Percentiles rank a stretch among this genome's conserved stretches.
phyloP scores from a whole-genome alignment of 208 protist species.

The Porcisia deanei region DNA sequence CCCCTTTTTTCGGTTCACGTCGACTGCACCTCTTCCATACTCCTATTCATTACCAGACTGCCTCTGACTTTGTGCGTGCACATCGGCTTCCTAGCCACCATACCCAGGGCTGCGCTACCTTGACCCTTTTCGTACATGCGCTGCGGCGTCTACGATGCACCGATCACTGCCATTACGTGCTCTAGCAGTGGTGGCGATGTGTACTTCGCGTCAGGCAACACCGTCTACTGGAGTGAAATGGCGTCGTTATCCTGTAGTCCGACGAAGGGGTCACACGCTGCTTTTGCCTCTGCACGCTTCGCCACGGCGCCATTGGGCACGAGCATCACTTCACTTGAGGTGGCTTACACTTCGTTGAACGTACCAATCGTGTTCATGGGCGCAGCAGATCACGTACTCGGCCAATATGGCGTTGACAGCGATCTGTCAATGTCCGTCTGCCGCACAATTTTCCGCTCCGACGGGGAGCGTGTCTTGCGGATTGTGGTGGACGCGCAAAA shows the following conservation, averaged over 20 bases:
- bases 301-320: slow-evolving; percentile 13
- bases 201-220: slow-evolving; percentile 47
- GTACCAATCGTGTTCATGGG: slow-evolving; percentile 15
- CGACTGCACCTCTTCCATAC: neutral
- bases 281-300: neutral
- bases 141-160: slow-evolving; percentile 21
- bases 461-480: slow-evolving; percentile 23
- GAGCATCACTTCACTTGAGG: slow-evolving; percentile 9
- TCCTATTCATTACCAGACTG: neutral
- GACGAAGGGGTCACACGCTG: neutral
- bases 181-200: slow-evolving; percentile 3
- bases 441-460: slow-evolving; percentile 6
- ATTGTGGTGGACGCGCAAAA: slow-evolving; percentile 14
- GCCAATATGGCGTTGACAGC: neutral
- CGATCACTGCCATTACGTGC: slow-evolving; percentile 42
- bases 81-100: neutral
- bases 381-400: slow-evolving; percentile 22
- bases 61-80: neutral
- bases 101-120: neutral
- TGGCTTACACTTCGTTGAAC: neutral
- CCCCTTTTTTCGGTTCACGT: neutral
- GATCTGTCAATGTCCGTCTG: slow-evolving; percentile 4
- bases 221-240: slow-evolving; percentile 19
- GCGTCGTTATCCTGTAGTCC: neutral
- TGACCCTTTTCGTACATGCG: neutral